Conservation (phyloP, 2,329 filamentous ascomycete species). For the Paraphaeosphaeria sporulosa region DNA sequence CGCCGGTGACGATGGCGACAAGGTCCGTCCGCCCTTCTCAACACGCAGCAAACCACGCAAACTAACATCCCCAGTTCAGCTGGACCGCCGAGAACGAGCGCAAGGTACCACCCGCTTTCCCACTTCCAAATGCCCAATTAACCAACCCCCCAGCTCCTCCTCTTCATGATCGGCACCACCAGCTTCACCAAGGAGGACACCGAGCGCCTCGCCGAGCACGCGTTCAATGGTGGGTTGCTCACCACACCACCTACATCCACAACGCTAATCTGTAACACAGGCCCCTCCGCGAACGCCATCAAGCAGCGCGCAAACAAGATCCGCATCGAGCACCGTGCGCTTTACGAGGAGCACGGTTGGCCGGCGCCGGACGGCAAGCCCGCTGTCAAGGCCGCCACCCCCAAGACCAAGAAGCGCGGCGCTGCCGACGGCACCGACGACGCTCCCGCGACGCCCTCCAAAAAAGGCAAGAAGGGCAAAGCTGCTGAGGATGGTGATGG, state of each 20-base stretch:
- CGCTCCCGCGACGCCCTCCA: constrained; percentile 12
- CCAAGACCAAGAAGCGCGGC: constrained; percentile 23
- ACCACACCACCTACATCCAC: background rate
- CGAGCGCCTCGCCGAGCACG: constrained; percentile 17
- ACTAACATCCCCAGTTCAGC: constrained; percentile 11
- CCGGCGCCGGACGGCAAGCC: constrained; percentile 20
- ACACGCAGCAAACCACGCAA: background rate
- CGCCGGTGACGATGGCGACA: background rate
- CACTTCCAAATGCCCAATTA: constrained; percentile 16
- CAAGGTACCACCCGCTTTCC: constrained; percentile 20
- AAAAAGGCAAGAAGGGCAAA: constrained; percentile 17
- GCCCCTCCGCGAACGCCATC: background rate
- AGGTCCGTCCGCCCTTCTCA: constrained; percentile 4
- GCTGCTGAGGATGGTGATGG: background rate
- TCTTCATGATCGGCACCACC: constrained; percentile 27
- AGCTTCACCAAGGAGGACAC: constrained; percentile 24
- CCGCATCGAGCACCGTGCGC: constrained; percentile 17
- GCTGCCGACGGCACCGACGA: constrained; percentile 7
- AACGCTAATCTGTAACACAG: background rate
- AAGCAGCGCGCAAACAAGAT: constrained; percentile 5
- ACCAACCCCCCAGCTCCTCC: constrained; percentile 28
- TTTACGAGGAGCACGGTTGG: constrained; percentile 27
- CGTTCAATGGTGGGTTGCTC: constrained; percentile 22
- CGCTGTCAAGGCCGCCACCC: constrained; percentile 2
- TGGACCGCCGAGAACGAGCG: constrained; percentile 26